phyloP scores from a whole-genome alignment of 805 yeast species.

The Millerozyma acaciae region DNA sequence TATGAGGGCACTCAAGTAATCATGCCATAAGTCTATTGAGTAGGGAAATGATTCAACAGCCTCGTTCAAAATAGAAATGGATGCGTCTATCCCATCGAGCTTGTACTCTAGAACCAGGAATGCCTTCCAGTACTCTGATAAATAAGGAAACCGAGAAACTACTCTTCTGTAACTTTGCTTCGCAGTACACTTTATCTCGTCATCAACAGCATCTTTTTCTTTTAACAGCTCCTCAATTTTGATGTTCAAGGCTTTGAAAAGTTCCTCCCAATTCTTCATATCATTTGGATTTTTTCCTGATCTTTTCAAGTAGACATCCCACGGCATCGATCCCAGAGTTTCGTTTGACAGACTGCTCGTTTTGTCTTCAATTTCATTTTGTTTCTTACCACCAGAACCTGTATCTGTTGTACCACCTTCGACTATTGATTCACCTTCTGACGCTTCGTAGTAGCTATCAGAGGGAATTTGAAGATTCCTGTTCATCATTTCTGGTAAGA shows the following conservation, averaged over 20 bases:
- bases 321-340: too few relatives aligned
- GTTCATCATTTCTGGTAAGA: background rate
- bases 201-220: conserved; percentile 7
- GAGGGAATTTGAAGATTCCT: background rate
- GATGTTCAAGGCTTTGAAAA: conserved; percentile 28
- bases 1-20: conserved; percentile 53
- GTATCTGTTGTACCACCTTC: background rate
- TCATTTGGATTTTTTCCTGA: conserved; percentile 25
- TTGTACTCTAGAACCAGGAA: conserved; percentile 55
- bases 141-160: conserved; percentile 53
- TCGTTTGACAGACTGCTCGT: too few relatives aligned
- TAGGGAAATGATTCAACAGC: conserved; percentile 51
- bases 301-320: background rate
- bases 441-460: too few relatives aligned
- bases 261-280: conserved; percentile 35
- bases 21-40: conserved; percentile 66
- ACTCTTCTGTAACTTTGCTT: conserved; percentile 25
- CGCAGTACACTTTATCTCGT: conserved; percentile 17
- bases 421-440: too few relatives aligned
- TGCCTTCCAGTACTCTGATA: conserved; percentile 61
- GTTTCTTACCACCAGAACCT: background rate
- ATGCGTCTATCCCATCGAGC: conserved; percentile 49
- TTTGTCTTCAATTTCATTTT: background rate
- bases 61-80: conserved; percentile 42
- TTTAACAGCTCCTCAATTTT: conserved; percentile 14